These are phyloP conservation scores for Fusarium sulawesiense DNA, from an alignment of 2,329 filamentous ascomycete species.

Conservation along the genomic window DNA sequence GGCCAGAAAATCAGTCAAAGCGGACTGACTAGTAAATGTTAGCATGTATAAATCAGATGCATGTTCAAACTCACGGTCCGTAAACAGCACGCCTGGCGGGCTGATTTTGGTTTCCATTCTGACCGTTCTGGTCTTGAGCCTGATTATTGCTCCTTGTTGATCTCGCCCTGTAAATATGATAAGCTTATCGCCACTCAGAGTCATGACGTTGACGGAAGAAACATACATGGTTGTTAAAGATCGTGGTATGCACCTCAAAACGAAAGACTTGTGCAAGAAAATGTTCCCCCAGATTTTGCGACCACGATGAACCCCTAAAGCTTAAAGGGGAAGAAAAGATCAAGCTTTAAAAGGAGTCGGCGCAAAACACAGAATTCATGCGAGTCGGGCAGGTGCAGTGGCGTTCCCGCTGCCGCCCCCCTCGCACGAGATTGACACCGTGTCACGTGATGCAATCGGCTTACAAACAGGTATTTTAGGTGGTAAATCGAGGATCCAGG, in stretches of 20 bases:
- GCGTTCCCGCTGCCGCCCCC: constrained; percentile 28
- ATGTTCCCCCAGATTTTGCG: constrained; percentile 6
- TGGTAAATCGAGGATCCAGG: constrained; percentile 22
- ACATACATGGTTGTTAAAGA: constrained; percentile 26
- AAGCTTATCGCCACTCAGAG: constrained; percentile 19
- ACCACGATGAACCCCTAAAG: constrained; percentile 1
- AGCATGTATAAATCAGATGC: neutral
- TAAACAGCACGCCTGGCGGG: constrained; percentile 51
- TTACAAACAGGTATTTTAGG: constrained; percentile 1
- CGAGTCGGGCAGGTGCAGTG: constrained; percentile 31
- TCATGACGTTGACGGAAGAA: neutral
- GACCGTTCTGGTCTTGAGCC: constrained; percentile 11
- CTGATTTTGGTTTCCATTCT: constrained; percentile 22
- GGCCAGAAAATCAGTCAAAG: constrained; percentile 65
- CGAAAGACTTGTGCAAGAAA: neutral
- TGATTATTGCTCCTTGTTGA: constrained; percentile 32
- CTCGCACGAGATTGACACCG: constrained; percentile 48
- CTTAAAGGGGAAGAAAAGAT: constrained; percentile 11
- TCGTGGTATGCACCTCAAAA: neutral
- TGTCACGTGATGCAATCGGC: constrained; percentile 48
- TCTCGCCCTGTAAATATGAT: constrained; percentile 39
- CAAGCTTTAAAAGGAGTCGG: constrained; percentile 27
- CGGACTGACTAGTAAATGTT: constrained; percentile 57
- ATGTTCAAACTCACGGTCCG: constrained; percentile 51
- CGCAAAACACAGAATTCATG: constrained; percentile 34